Evolutionary conservation across 1,284 basidiomycete species (phyloP).

Genomic region (Cystobasidiaceae sp.): DNA sequence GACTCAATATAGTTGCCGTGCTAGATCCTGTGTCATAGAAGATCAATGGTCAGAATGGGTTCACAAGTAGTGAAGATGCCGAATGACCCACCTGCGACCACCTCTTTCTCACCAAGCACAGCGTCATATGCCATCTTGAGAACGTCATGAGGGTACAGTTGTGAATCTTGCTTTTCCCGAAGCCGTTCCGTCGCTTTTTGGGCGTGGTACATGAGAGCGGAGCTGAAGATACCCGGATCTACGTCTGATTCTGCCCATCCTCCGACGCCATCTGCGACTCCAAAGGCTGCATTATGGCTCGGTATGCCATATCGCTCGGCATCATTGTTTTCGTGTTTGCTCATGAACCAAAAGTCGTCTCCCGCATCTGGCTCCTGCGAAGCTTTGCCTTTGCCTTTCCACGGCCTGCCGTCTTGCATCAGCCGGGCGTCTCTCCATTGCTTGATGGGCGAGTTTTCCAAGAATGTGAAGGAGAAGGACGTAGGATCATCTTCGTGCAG

Average conservation of each 20-base stretch:
- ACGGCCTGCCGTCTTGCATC: conserved; percentile 2
- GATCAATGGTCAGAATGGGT: background rate
- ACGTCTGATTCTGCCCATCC: conserved; percentile 70
- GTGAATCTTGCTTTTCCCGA: background rate
- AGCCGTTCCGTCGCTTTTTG: conserved; percentile 48
- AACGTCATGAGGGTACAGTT: conserved; percentile 56
- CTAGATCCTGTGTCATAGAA: conserved; percentile 61
- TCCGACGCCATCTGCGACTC: conserved; percentile 64
- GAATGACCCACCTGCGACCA: conserved; percentile 59
- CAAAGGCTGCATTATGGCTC: conserved; percentile 48
- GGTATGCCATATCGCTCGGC: background rate
- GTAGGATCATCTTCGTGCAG: background rate
- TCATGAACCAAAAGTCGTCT: conserved; percentile 24
- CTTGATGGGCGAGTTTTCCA: conserved; percentile 1
- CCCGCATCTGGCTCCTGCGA: background rate
- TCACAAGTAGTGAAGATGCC: background rate
- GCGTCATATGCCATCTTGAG: conserved; percentile 66
- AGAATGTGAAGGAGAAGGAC: conserved; percentile 4
- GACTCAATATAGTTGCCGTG: conserved; percentile 71
- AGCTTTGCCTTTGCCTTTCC: conserved; percentile 16
- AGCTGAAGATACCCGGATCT: conserved; percentile 71
- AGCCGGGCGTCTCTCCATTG: conserved; percentile 13
- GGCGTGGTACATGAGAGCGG: conserved; percentile 65
- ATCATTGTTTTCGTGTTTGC: background rate
- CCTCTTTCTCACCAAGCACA: conserved; percentile 62